These are phyloP conservation scores for Clonostachys byssicola DNA, from an alignment of 2,329 filamentous ascomycete species.

Conservation along the genomic window DNA sequence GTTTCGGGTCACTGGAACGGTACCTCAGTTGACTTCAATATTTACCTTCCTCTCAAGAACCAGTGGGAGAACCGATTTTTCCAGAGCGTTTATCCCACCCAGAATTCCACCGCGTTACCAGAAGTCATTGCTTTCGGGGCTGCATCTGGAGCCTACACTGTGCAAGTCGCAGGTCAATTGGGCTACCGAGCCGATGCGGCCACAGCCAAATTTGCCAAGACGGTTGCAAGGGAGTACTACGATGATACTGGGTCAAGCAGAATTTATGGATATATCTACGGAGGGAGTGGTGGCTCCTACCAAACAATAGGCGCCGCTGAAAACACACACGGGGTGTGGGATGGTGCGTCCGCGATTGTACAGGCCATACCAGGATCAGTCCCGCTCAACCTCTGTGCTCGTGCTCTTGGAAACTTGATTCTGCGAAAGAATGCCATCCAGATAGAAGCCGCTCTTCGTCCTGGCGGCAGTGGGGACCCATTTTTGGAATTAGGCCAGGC, in stretches of 20 bases:
- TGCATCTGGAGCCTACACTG: slow-evolving; percentile 10
- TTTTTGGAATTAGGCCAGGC: background rate
- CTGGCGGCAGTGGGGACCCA: slow-evolving; percentile 5
- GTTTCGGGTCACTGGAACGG: slow-evolving; percentile 9
- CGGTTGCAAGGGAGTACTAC: slow-evolving; percentile 8
- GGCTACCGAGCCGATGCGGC: slow-evolving; percentile 14
- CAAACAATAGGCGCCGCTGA: slow-evolving; percentile 10
- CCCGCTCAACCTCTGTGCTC: slow-evolving; percentile 7
- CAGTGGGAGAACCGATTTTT: slow-evolving; percentile 11
- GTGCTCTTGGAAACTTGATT: slow-evolving; percentile 5
- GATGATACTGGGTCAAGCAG: background rate
- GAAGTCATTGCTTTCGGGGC: slow-evolving; percentile 7
- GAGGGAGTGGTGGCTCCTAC: slow-evolving; percentile 13
- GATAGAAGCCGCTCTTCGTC: slow-evolving; percentile 4
- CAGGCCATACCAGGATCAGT: slow-evolving; percentile 10
- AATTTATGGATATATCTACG: slow-evolving; percentile 14
- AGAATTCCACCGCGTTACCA: slow-evolving; percentile 6
- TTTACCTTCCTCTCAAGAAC: slow-evolving; percentile 16
- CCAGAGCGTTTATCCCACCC: slow-evolving; percentile 8
- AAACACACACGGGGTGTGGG: slow-evolving; percentile 12
- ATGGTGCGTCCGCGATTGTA: slow-evolving; percentile 11
- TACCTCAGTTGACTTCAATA: slow-evolving; percentile 10
- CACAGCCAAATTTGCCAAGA: slow-evolving; percentile 9
- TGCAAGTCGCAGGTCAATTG: slow-evolving; percentile 7
- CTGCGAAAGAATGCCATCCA: background rate